Evolutionary conservation across 2,329 filamentous ascomycete genomes (phyloP).

Genomic region (Sclerotinia borealis): DNA sequence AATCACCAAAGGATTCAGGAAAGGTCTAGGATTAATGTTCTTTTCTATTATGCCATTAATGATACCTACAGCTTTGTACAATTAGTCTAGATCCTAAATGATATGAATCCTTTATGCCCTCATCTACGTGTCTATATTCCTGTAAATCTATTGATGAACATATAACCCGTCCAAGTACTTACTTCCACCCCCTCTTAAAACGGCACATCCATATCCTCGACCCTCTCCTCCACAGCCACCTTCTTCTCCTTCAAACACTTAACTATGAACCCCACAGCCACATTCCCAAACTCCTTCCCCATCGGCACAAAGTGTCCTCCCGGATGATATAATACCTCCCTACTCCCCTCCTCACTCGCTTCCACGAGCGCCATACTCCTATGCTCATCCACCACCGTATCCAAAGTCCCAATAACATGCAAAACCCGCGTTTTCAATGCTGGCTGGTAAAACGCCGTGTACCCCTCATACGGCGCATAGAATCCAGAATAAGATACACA

Average conservation of each 20-base stretch:
- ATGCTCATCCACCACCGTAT: slow-evolving; percentile 80
- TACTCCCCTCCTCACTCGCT: slow-evolving; percentile 34
- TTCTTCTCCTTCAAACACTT: slow-evolving; percentile 35
- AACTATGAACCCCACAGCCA: slow-evolving; percentile 65
- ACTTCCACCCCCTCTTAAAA: slow-evolving; percentile 38
- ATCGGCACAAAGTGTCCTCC: slow-evolving; percentile 88
- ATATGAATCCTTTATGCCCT: slow-evolving; percentile 20
- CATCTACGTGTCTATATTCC: slow-evolving; percentile 13
- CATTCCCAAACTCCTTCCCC: slow-evolving; percentile 72
- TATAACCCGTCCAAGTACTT: neutral
- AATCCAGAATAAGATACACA: slow-evolving; percentile 76
- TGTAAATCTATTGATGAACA: neutral
- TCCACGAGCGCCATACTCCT: slow-evolving; percentile 63
- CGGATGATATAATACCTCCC: slow-evolving; percentile 60
- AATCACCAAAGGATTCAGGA: slow-evolving; percentile 29
- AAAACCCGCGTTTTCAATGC: slow-evolving; percentile 69
- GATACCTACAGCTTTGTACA: slow-evolving; percentile 30
- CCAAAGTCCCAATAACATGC: slow-evolving; percentile 77
- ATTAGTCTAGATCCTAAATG: slow-evolving; percentile 32
- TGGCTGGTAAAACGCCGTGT: slow-evolving; percentile 68
- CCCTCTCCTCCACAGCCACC: slow-evolving; percentile 52
- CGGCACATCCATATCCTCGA: slow-evolving; percentile 63
- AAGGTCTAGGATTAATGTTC: slow-evolving; percentile 27
- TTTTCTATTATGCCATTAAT: slow-evolving; percentile 12
- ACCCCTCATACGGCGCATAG: slow-evolving; percentile 52